Percentiles rank a stretch among this genome's conserved stretches.
phyloP scores from a whole-genome alignment of 495 filamentous ascomycete species.

The Penicillium robsamsonii region DNA sequence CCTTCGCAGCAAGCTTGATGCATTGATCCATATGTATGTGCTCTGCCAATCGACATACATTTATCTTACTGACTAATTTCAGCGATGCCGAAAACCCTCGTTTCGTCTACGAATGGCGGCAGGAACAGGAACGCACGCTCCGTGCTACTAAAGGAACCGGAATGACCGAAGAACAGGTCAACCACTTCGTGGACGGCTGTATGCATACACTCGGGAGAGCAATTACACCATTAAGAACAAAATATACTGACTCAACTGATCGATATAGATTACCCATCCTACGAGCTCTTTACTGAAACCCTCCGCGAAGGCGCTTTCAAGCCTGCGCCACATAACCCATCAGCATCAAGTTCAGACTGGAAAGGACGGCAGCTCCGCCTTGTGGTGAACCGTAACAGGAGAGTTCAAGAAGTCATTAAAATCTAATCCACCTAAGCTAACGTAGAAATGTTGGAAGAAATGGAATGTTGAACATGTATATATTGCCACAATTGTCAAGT shows the following conservation, averaged over 20 bases:
- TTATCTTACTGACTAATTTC: constrained; percentile 7
- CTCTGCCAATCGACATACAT: not conserved
- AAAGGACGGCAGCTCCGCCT: constrained; percentile 63
- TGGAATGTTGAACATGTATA: not conserved
- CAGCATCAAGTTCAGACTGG: constrained; percentile 34
- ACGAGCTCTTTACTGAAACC: constrained; percentile 69
- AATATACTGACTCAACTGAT: constrained; percentile 6
- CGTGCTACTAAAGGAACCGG: constrained; percentile 62
- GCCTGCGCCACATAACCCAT: constrained; percentile 20
- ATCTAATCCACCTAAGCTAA: constrained; percentile 36
- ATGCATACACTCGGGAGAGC: constrained; percentile 22
- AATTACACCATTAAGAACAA: not conserved
- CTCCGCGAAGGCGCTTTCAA: constrained; percentile 63
- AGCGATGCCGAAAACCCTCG: constrained; percentile 72
- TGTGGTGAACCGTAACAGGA: constrained; percentile 66
- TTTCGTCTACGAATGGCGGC: constrained; percentile 86
- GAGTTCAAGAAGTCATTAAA: constrained; percentile 54
- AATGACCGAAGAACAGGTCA: constrained; percentile 73
- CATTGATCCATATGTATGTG: constrained; percentile 77
- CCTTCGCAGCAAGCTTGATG: constrained; percentile 59
- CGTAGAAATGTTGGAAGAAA: not conserved
- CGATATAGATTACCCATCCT: constrained; percentile 59
- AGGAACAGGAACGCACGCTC: constrained; percentile 74
- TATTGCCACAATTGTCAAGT: too few species aligned
- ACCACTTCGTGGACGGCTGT: constrained; percentile 68